Base-by-base conservation (phyloP, 2,329 filamentous ascomycete species). In the Aspergillus aculeatus region DNA sequence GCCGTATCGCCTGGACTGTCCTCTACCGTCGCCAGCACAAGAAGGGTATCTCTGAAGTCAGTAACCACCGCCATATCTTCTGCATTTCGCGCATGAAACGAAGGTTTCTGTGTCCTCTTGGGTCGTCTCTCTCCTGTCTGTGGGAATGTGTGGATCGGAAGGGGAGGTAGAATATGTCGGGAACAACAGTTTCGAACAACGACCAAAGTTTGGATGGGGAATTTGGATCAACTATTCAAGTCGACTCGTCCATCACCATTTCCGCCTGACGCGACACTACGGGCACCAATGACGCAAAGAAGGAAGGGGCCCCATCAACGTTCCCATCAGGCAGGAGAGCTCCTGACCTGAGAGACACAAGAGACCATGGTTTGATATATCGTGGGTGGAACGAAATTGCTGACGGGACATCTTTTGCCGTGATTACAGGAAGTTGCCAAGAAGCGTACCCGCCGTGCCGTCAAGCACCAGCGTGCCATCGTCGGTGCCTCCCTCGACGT, bases 21-120 rank as follows among this genome's bases (percentile, higher is more conserved):
- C 91, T 99, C 69, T 99, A 91, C 91, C 89, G 95, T 82, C 91
- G 94, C 83, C 91, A 96, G 85, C 94, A 97, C 90, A 95, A 93
- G 87, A 99, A 99, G 92, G 95, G 95, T 89, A 96, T 98, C 84
- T 96, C 94, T 87, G 95, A 99, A 93, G 95, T 98, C 89, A 84
- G 90, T 81, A 68, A 9, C 61, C 66, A 67, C 64, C 68, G 66
- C 56, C 47, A 62, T 41, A 56, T 64, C 62, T 53, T 63, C 47
- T 58, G 59, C 57, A 53, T 61, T 66, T 16, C 47, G 60, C 58
- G 54, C 61, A 2, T 7, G 14, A 35, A 16, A 35, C 5, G 14
- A 44, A 19, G 7, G 38, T 44, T 19, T 16, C 5, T 64, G 38
- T 64, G 65, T 67, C 67, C 61, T 63, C 55, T 57, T 62, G 53